Conservation (phyloP, 441 rosid species). For the Aleurites moluccanus region DNA sequence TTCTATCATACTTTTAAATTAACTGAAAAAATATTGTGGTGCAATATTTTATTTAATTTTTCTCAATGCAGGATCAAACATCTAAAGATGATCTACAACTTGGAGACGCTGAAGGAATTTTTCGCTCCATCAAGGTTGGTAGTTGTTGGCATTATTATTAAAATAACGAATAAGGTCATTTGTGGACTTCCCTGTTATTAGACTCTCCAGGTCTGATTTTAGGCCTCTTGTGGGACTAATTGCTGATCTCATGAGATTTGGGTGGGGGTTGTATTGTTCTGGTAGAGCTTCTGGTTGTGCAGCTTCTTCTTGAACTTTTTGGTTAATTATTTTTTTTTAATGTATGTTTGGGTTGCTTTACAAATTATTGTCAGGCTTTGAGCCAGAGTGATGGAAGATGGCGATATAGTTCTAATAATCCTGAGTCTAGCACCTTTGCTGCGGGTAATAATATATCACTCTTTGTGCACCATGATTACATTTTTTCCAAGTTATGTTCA, state of each 20-base stretch:
- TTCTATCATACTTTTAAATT: neutral
- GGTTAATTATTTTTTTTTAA: neutral
- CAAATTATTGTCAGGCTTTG: conserved; percentile 59
- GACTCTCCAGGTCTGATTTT: neutral
- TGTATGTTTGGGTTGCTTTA: conserved; percentile 24
- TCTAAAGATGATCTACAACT: conserved; percentile 62
- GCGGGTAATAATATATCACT: conserved; percentile 62
- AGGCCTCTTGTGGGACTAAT: conserved; percentile 15
- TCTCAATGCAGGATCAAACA: conserved; percentile 55
- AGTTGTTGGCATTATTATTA: conserved; percentile 19
- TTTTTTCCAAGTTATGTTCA: neutral
- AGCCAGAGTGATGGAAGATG: conserved; percentile 97
- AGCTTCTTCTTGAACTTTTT: neutral
- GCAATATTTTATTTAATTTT: conserved; percentile 15
- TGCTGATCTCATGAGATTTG: conserved; percentile 15
- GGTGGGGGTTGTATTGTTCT: neutral
- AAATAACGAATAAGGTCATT: neutral
- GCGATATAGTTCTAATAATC: conserved; percentile 79
- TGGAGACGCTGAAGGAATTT: conserved; percentile 70
- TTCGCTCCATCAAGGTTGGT: conserved; percentile 87
- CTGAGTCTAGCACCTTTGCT: conserved; percentile 83
- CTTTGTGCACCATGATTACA: neutral
- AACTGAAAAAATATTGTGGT: too few relatives aligned
- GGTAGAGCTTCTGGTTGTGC: neutral
- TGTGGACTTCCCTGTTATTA: neutral